These are phyloP conservation scores for Forsythia suspensa DNA, from an alignment of 257 asterid genomes.

Conservation along the genomic window DNA sequence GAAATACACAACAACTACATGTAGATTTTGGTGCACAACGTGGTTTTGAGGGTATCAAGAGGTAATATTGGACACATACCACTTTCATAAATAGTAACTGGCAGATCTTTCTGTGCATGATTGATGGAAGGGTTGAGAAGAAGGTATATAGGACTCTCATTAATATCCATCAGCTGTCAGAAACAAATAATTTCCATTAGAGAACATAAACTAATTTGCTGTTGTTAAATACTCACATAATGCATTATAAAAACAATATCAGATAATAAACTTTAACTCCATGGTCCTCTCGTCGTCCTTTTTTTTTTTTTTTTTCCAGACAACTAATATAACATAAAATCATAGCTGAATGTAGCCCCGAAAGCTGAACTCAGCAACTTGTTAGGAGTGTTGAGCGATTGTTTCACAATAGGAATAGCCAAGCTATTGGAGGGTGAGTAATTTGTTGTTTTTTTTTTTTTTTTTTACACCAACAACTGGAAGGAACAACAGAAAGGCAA, in stretches of 20 bases:
- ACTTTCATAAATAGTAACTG: constrained; percentile 82
- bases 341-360: neutral
- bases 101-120: constrained; percentile 92
- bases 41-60: constrained; percentile 5
- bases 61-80: constrained; percentile 45
- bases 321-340: neutral
- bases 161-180: constrained; percentile 86
- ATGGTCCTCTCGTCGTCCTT: neutral
- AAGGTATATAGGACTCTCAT: constrained; percentile 93
- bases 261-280: neutral
- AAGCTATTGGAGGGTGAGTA: neutral
- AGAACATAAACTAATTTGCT: constrained; percentile 7
- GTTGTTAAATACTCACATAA: neutral
- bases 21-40: neutral
- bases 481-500: neutral
- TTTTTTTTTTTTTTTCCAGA: too few species aligned
- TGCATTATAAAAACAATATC: neutral
- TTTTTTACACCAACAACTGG: neutral
- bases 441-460: neutral
- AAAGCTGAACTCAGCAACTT: neutral
- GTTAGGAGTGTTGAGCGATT: neutral
- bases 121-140: constrained; percentile 90
- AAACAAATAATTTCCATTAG: constrained; percentile 11
- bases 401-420: neutral
- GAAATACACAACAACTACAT: neutral